Percentiles rank a stretch among this genome's conserved stretches.
Conservation (phyloP, 495 filamentous ascomycete species). For the Parmelia sp. region DNA sequence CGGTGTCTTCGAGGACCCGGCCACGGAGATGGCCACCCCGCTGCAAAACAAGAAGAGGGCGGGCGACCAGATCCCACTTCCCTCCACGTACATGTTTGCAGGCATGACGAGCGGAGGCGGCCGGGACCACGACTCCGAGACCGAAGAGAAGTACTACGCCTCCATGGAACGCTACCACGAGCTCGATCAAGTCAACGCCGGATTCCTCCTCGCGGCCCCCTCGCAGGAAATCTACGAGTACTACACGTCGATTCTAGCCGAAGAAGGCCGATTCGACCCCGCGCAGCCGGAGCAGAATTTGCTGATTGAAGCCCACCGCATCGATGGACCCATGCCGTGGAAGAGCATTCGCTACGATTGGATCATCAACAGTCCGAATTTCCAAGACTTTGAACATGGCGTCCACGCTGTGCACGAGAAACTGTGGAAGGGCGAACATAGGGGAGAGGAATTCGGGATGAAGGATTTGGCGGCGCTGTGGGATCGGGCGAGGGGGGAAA, state of each 20-base stretch:
- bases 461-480: not conserved
- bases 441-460: not conserved
- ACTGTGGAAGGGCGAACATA: not conserved
- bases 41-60: not conserved
- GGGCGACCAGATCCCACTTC: not conserved
- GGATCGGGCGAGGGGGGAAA: not conserved
- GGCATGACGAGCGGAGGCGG: not conserved
- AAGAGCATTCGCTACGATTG: not conserved
- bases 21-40: not conserved
- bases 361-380: not conserved
- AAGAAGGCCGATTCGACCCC: not conserved
- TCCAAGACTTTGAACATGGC: not conserved
- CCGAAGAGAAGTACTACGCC: not conserved
- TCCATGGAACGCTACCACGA: not conserved
- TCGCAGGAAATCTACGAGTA: not conserved
- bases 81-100: not conserved
- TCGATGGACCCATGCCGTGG: conserved; percentile 1
- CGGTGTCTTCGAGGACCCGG: not conserved
- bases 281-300: not conserved
- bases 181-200: not conserved
- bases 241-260: not conserved
- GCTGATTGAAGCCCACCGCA: not conserved
- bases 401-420: not conserved
- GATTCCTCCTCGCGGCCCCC: not conserved
- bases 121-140: not conserved